phyloP scores from a whole-genome alignment of 352 stramenopile genomes.

The Phytophthora cajani region DNA sequence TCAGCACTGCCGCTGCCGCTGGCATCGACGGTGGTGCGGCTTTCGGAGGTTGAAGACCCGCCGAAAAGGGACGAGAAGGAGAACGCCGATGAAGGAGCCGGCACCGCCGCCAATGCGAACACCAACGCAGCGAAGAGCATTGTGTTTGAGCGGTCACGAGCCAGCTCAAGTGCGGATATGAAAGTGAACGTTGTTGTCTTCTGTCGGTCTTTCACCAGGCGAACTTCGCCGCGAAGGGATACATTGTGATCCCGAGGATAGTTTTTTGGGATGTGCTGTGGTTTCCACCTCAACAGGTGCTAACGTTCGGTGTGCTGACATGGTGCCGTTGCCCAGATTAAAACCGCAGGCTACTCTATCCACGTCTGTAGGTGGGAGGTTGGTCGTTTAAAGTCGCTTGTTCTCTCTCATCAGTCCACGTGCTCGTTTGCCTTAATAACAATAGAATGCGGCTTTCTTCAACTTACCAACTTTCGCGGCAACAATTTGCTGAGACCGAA shows the following conservation, averaged over 20 bases:
- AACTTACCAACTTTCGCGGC: no score
- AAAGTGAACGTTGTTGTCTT: not conserved
- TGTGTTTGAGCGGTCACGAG: not conserved
- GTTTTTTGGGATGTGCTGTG: constrained; percentile 15
- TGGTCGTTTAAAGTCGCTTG: no score
- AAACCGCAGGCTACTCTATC: no score
- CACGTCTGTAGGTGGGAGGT: no score
- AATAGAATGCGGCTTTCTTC: no score
- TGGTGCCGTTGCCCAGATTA: not conserved
- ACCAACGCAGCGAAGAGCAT: constrained; percentile 14
- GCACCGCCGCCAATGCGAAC: constrained; percentile 5
- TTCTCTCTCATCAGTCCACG: no score
- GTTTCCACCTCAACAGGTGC: constrained; percentile 12
- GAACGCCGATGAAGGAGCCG: constrained; percentile 6
- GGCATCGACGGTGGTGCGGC: not conserved
- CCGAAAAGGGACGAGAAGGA: constrained; percentile 15
- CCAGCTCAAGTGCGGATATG: not conserved
- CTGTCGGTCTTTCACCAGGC: not conserved
- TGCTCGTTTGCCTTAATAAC: no score
- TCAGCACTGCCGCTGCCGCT: constrained; percentile 8
- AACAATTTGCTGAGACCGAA: no score
- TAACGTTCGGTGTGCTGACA: not conserved
- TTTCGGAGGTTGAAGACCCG: not conserved
- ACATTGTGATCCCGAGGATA: constrained; percentile 9
- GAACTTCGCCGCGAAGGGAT: not conserved